Evolutionary conservation across 345 rosid genomes (phyloP).

Genomic region (Excoecaria agallocha): DNA sequence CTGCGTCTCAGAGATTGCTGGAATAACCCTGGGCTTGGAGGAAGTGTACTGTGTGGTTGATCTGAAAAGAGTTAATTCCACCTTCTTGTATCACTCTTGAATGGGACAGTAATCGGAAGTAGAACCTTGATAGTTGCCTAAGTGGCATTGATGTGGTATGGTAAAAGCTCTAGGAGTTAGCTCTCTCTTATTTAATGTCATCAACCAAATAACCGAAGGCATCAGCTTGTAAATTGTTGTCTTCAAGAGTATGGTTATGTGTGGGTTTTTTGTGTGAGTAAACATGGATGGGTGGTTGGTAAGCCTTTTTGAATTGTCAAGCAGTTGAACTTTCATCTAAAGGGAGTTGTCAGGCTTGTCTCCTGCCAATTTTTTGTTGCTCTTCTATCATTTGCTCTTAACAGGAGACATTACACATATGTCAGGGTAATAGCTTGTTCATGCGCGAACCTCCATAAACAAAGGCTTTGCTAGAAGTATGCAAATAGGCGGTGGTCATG

Average conservation of each 20-base stretch:
- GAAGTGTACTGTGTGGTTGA: neutral
- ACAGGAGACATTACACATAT: too few species aligned
- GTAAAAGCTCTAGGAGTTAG: neutral
- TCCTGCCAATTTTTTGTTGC: too few species aligned
- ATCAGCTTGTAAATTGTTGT: neutral
- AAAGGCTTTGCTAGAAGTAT: neutral
- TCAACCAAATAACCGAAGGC: too few species aligned
- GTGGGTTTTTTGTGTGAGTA: neutral
- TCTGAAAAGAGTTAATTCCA: neutral
- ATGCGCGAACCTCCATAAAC: too few species aligned
- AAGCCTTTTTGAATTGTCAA: neutral
- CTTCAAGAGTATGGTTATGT: neutral
- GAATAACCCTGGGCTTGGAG: neutral
- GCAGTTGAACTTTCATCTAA: neutral
- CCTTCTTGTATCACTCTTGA: neutral
- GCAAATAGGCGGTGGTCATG: neutral
- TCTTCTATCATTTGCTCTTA: too few species aligned
- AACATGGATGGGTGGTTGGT: neutral
- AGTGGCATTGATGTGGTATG: neutral
- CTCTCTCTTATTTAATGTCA: neutral
- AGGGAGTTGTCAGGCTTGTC: too few species aligned
- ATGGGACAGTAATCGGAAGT: neutral
- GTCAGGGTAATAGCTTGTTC: too few species aligned
- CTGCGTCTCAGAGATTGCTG: neutral
- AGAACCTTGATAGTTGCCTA: neutral